Conservation (phyloP, 2,329 filamentous ascomycete genomes). For the Aspergillus sp. region DNA sequence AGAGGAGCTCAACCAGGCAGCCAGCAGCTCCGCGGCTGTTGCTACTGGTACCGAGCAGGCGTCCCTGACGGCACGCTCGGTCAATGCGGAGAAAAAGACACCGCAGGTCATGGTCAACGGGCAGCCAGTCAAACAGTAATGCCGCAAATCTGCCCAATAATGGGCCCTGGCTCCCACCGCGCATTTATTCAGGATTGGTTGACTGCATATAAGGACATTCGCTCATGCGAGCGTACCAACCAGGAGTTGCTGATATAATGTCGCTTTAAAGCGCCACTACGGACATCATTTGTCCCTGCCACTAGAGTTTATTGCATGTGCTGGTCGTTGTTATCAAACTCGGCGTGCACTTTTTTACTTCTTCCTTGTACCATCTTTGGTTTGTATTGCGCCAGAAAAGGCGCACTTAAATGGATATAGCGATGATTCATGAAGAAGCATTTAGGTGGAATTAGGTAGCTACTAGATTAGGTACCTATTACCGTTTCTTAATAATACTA, state of each 20-base stretch:
- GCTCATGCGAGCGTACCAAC: background rate
- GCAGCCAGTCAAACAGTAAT: slow-evolving; percentile 27
- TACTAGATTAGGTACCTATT: background rate
- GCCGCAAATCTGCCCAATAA: too few relatives aligned
- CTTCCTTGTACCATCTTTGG: slow-evolving; percentile 4
- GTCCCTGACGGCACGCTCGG: slow-evolving; percentile 22
- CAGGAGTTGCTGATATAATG: slow-evolving; percentile 1
- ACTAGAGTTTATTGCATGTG: slow-evolving; percentile 9
- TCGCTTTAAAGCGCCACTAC: background rate
- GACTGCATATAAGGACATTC: background rate
- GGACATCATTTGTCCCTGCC: background rate
- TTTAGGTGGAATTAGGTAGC: slow-evolving; percentile 3
- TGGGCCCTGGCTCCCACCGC: background rate
- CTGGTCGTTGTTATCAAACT: background rate
- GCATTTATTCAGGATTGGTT: background rate
- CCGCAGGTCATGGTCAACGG: slow-evolving; percentile 43
- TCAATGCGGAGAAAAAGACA: slow-evolving; percentile 31
- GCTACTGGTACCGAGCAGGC: slow-evolving; percentile 27
- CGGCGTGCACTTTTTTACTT: background rate
- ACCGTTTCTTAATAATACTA: slow-evolving; percentile 14
- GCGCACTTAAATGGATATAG: slow-evolving; percentile 12
- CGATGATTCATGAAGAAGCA: slow-evolving; percentile 13
- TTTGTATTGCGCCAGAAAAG: background rate
- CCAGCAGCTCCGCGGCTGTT: slow-evolving; percentile 24
- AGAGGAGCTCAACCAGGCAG: slow-evolving; percentile 22